A percentile compares a stretch with the other conserved stretches of the same genome.
These are phyloP conservation scores for Styphnolobium japonicum DNA, from an alignment of 306 rosid genomes.

Conservation along the genomic window DNA sequence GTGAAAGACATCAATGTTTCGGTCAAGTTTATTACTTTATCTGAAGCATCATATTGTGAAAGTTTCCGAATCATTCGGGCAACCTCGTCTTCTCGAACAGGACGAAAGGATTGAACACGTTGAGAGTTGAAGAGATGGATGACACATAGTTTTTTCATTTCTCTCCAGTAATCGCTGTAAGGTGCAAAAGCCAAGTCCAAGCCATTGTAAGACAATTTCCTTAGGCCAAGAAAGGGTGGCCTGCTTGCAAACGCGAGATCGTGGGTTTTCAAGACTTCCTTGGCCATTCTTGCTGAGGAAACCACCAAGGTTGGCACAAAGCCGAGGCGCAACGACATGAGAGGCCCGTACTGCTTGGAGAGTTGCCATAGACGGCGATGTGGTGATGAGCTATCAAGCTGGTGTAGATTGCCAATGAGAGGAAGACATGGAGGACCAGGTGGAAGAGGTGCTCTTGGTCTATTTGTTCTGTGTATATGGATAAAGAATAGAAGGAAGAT, in stretches of 20 bases:
- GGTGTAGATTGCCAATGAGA: slow-evolving; percentile 58
- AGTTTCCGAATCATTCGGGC: slow-evolving; percentile 18
- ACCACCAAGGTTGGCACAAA: slow-evolving; percentile 14
- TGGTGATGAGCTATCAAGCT: slow-evolving; percentile 23
- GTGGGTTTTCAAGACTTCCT: slow-evolving; percentile 37
- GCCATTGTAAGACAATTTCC: slow-evolving; percentile 41
- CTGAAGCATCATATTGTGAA: not conserved
- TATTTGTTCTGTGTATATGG: not conserved
- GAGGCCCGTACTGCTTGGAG: slow-evolving; percentile 46
- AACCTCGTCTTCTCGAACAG: slow-evolving; percentile 35
- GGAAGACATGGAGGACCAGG: slow-evolving; percentile 61
- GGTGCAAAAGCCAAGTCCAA: slow-evolving; percentile 46
- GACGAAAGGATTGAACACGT: slow-evolving; percentile 28
- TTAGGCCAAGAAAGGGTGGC: slow-evolving; percentile 20
- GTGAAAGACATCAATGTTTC: slow-evolving; percentile 29
- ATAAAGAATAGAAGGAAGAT: slow-evolving; percentile 7
- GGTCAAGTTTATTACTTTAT: slow-evolving; percentile 14
- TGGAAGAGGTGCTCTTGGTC: slow-evolving; percentile 3
- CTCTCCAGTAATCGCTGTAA: slow-evolving; percentile 46
- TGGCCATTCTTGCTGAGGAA: slow-evolving; percentile 32
- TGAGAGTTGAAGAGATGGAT: slow-evolving; percentile 38
- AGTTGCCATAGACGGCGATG: slow-evolving; percentile 35
- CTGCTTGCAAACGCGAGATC: slow-evolving; percentile 43
- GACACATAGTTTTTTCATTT: slow-evolving; percentile 38
- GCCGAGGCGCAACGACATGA: slow-evolving; percentile 47